A percentile compares a stretch with the other conserved stretches of the same genome.
Evolutionary conservation across 2,329 filamentous ascomycete genomes (phyloP).

Genomic region (Penicillium sp.): DNA sequence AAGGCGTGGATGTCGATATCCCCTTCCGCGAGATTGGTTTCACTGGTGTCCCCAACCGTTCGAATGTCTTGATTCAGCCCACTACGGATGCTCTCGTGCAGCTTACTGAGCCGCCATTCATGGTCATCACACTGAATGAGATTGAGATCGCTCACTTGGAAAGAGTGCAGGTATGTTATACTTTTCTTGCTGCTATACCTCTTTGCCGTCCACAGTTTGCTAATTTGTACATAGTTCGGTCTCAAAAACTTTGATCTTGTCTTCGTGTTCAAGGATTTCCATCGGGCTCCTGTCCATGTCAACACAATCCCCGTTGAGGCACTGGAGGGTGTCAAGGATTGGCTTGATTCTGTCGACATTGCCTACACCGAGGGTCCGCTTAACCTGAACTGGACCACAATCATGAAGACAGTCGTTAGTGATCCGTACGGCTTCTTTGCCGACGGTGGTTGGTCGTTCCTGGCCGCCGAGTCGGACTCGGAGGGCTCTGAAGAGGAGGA

Average conservation of each 20-base stretch:
- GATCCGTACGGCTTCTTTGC: slow-evolving; percentile 94
- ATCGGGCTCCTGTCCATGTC: slow-evolving; percentile 85
- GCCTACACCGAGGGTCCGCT: slow-evolving; percentile 91
- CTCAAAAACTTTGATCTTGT: slow-evolving; percentile 99
- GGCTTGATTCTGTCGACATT: slow-evolving; percentile 94
- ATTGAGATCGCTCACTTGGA: slow-evolving; percentile 96
- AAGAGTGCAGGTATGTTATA: slow-evolving; percentile 67
- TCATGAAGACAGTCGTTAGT: slow-evolving; percentile 97
- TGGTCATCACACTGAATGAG: slow-evolving; percentile 91
- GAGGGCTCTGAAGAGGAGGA: slow-evolving; percentile 80
- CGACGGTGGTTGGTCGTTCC: slow-evolving; percentile 93
- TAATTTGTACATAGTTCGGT: slow-evolving; percentile 68
- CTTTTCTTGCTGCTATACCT: background rate
- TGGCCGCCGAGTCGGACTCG: slow-evolving; percentile 83
- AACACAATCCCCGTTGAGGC: slow-evolving; percentile 98
- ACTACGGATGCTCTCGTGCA: slow-evolving; percentile 97
- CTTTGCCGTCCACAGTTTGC: slow-evolving; percentile 3
- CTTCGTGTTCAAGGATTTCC: slow-evolving; percentile 97
- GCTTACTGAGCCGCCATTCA: slow-evolving; percentile 93
- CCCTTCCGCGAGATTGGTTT: slow-evolving; percentile 96
- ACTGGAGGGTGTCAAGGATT: slow-evolving; percentile 94
- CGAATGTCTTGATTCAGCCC: slow-evolving; percentile 92
- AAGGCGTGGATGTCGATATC: slow-evolving; percentile 91
- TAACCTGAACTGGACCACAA: slow-evolving; percentile 97
- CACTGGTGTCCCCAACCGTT: slow-evolving; percentile 92